phyloP scores from a whole-genome alignment of 306 rosid species.

The Hippophae tibetana region DNA sequence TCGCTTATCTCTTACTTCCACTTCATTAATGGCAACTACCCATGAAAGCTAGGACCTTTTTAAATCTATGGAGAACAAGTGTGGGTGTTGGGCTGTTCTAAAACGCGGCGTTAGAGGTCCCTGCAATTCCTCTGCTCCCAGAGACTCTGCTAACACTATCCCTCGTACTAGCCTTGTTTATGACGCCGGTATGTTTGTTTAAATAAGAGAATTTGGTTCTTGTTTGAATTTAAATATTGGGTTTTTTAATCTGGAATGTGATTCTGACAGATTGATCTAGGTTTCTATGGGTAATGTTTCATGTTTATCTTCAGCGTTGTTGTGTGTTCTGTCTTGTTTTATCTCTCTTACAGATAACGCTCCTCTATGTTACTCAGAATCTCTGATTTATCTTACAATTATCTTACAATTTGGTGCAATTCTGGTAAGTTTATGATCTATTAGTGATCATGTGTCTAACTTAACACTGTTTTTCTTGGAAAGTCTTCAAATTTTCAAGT shows the following conservation, averaged over 20 bases:
- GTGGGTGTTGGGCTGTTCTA: conserved; percentile 86
- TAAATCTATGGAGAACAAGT: conserved; percentile 55
- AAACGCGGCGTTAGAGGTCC: conserved; percentile 74
- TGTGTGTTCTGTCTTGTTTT: conserved; percentile 16
- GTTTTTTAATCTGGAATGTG: background rate
- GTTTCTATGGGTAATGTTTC: conserved; percentile 19
- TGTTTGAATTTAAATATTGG: background rate
- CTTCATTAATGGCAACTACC: conserved; percentile 22
- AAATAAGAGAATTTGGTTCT: background rate
- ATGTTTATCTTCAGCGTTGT: conserved; percentile 4
- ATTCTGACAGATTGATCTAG: conserved; percentile 9
- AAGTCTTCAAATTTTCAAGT: conserved; percentile 2
- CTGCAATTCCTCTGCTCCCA: conserved; percentile 70
- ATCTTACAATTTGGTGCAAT: background rate
- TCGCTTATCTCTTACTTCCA: conserved; percentile 1
- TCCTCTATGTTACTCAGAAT: background rate
- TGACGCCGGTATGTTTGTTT: conserved; percentile 56
- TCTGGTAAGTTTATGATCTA: conserved; percentile 5
- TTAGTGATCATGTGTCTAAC: conserved; percentile 9
- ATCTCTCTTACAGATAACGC: conserved; percentile 1
- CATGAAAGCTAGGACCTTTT: conserved; percentile 24
- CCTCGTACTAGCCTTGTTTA: conserved; percentile 92
- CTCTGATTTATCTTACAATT: conserved; percentile 1
- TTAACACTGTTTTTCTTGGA: background rate
- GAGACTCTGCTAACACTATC: conserved; percentile 64